Percentiles rank a stretch among this genome's conserved stretches.
phyloP scores from a whole-genome alignment of 2,329 filamentous ascomycete species.

The Dothiorella sarmentorum region DNA sequence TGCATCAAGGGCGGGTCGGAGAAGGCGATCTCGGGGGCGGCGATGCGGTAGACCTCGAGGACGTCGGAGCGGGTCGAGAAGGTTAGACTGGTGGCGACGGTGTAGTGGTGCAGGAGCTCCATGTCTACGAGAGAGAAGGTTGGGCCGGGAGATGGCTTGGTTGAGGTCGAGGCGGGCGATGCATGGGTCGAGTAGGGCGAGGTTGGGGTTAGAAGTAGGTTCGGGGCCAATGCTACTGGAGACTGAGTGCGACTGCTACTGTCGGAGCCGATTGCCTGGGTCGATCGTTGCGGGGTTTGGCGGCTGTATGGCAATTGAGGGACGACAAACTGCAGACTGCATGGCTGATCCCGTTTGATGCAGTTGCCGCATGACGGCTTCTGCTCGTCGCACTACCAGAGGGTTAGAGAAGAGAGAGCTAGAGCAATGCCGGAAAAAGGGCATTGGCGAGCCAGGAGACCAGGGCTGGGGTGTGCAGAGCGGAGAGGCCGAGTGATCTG shows the following conservation, averaged over 20 bases:
- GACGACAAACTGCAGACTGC: constrained; percentile 27
- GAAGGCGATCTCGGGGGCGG: constrained; percentile 36
- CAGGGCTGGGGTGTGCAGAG: background rate
- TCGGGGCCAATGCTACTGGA: background rate
- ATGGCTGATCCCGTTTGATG: constrained; percentile 28
- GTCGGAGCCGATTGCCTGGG: background rate
- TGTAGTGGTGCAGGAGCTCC: constrained; percentile 33
- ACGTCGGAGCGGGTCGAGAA: constrained; percentile 23
- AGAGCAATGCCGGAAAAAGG: background rate
- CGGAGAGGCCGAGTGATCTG: too few species aligned
- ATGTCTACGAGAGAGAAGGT: constrained; percentile 26
- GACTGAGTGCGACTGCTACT: constrained; percentile 4
- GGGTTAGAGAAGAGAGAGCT: too few species aligned
- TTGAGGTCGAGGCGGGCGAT: background rate
- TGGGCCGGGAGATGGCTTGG: constrained; percentile 11
- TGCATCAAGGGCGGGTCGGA: constrained; percentile 45
- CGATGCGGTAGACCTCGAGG: constrained; percentile 23
- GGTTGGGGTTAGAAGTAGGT: background rate
- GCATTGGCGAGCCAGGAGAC: background rate
- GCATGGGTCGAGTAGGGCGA: constrained; percentile 19
- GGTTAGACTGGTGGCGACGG: constrained; percentile 28
- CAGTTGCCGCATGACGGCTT: constrained; percentile 31
- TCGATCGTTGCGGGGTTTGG: background rate
- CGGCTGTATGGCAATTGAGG: constrained; percentile 18
- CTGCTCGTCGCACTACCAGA: constrained; percentile 29